phyloP scores from a whole-genome alignment of 352 stramenopile genomes.

The Globisporangium mamillatum region DNA sequence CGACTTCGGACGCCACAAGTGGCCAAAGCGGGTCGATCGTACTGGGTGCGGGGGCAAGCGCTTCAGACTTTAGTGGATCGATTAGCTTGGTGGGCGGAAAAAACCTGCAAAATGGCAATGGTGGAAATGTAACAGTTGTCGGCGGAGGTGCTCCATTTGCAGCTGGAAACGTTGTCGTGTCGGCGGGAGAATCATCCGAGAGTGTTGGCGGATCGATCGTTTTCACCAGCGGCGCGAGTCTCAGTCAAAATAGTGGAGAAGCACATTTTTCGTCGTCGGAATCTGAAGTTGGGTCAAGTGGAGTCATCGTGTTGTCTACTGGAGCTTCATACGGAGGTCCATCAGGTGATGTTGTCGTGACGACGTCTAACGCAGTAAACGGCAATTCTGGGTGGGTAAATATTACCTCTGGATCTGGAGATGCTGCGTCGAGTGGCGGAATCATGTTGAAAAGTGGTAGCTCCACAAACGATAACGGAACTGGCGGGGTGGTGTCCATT shows the following conservation, averaged over 20 bases:
- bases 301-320: slow-evolving; percentile 18
- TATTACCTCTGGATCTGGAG: slow-evolving; percentile 20
- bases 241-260: slow-evolving; percentile 24
- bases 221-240: slow-evolving; percentile 20
- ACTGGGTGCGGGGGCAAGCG: slow-evolving; percentile 18
- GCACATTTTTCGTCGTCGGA: slow-evolving; percentile 15
- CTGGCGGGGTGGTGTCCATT: slow-evolving; percentile 21
- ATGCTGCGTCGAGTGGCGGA: slow-evolving; percentile 19
- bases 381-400: slow-evolving; percentile 25
- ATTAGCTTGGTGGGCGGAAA: slow-evolving; percentile 20
- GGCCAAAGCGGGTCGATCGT: slow-evolving; percentile 26
- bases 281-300: slow-evolving; percentile 19
- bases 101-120: slow-evolving; percentile 22
- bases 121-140: slow-evolving; percentile 19
- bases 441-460: slow-evolving; percentile 23
- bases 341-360: slow-evolving; percentile 21
- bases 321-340: slow-evolving; percentile 20
- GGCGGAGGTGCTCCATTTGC: slow-evolving; percentile 18
- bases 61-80: slow-evolving; percentile 11
- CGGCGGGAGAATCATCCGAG: slow-evolving; percentile 21
- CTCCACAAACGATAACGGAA: slow-evolving; percentile 18
- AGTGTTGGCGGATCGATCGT: slow-evolving; percentile 20
- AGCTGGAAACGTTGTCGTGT: slow-evolving; percentile 12
- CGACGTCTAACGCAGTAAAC: slow-evolving; percentile 15
- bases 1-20: slow-evolving; percentile 18